These are phyloP conservation scores for Mallotus repandus DNA, from an alignment of 441 rosid species.

Conservation along the genomic window DNA sequence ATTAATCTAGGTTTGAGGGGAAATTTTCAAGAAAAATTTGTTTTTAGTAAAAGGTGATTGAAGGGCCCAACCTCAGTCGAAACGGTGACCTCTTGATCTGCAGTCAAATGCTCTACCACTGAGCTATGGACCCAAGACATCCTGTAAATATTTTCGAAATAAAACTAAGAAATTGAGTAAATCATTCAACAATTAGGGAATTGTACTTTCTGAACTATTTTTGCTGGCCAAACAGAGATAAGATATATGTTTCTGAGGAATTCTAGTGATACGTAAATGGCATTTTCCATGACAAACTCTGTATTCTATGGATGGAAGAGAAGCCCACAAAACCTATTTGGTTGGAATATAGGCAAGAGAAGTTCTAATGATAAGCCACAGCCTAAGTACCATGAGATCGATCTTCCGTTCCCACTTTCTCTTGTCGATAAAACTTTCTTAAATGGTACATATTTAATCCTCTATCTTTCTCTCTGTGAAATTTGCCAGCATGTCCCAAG, in stretches of 20 bases:
- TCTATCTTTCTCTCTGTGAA: constrained; percentile 12
- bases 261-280: constrained; percentile 30
- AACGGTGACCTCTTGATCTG: constrained; percentile 94
- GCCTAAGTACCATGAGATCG: constrained; percentile 46
- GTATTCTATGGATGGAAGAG: constrained; percentile 27
- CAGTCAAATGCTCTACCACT: constrained; percentile 94
- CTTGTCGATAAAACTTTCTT: constrained; percentile 67
- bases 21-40: too few species aligned
- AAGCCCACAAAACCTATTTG: constrained; percentile 43
- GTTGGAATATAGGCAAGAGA: constrained; percentile 59
- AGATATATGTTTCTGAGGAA: too few species aligned
- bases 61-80: constrained; percentile 77
- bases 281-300: constrained; percentile 45
- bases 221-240: not conserved
- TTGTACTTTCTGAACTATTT: too few species aligned
- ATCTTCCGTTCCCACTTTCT: constrained; percentile 67
- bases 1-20: too few species aligned
- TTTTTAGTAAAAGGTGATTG: too few species aligned
- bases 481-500: not conserved
- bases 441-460: constrained; percentile 34
- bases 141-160: too few species aligned
- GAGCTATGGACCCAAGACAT: constrained; percentile 93
- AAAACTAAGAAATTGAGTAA: too few species aligned
- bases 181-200: too few species aligned
- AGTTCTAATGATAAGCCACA: constrained; percentile 33